Evolutionary conservation across 2,329 filamentous ascomycete genomes (phyloP).

Genomic region (Fusarium sp.): DNA sequence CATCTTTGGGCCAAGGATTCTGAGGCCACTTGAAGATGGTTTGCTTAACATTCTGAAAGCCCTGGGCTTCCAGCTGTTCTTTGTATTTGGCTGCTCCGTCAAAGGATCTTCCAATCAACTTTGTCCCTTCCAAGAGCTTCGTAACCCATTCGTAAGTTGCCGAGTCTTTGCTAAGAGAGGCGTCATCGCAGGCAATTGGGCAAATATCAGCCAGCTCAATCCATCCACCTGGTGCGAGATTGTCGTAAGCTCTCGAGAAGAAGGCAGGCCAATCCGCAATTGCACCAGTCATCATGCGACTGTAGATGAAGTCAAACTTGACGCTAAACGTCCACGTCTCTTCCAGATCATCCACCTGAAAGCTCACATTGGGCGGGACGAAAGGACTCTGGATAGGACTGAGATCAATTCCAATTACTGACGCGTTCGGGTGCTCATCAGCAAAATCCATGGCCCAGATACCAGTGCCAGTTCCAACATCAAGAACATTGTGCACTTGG

Average conservation of each 20-base stretch:
- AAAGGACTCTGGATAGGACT: conserved; percentile 39
- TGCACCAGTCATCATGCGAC: conserved; percentile 38
- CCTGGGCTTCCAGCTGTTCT: conserved; percentile 57
- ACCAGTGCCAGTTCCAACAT: conserved; percentile 44
- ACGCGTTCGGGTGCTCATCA: conserved; percentile 32
- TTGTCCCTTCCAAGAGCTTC: conserved; percentile 41
- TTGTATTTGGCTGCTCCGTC: conserved; percentile 36
- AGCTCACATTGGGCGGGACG: conserved; percentile 40
- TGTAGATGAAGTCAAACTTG: conserved; percentile 45
- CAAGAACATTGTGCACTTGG: conserved; percentile 36
- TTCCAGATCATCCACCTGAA: conserved; percentile 44
- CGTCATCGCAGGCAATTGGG: conserved; percentile 22
- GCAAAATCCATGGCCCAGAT: conserved; percentile 45
- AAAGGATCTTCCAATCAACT: conserved; percentile 42
- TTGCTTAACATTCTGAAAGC: conserved; percentile 62
- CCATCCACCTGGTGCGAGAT: conserved; percentile 40
- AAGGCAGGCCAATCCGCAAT: conserved; percentile 37
- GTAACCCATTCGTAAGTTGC: conserved; percentile 36
- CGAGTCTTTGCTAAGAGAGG: conserved; percentile 22
- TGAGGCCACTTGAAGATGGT: conserved; percentile 59
- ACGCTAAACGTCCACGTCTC: conserved; percentile 39
- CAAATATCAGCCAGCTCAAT: conserved; percentile 39
- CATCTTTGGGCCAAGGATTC: conserved; percentile 61
- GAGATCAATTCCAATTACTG: conserved; percentile 38
- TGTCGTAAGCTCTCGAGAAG: conserved; percentile 38